These are phyloP conservation scores for Stachybotrys echinatus DNA, from an alignment of 2,329 filamentous ascomycete species.

Conservation along the genomic window DNA sequence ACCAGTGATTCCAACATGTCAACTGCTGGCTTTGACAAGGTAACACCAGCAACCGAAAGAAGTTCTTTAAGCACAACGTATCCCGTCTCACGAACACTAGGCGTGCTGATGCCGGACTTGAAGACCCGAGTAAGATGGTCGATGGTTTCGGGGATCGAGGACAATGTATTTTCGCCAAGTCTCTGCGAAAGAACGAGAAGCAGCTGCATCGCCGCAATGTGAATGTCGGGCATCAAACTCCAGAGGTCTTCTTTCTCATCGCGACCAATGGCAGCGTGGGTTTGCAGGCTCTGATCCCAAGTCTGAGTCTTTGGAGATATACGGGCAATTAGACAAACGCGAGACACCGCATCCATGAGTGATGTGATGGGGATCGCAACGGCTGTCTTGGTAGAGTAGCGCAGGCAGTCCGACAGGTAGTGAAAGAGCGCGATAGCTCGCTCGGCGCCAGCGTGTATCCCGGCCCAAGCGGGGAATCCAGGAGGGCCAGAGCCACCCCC, in stretches of 20 bases:
- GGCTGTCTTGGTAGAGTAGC: conserved; percentile 56
- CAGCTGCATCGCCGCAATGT: conserved; percentile 64
- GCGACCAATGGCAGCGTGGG: conserved; percentile 67
- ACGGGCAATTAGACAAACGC: conserved; percentile 62
- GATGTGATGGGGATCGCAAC: conserved; percentile 63
- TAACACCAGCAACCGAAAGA: conserved; percentile 57
- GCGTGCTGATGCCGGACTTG: conserved; percentile 45
- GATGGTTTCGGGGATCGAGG: conserved; percentile 59
- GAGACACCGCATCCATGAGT: conserved; percentile 62
- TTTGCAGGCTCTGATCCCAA: conserved; percentile 48
- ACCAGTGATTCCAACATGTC: conserved; percentile 58
- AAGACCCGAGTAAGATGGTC: conserved; percentile 72
- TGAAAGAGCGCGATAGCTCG: conserved; percentile 62
- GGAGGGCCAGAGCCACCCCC: conserved; percentile 35
- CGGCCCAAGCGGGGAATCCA: conserved; percentile 64
- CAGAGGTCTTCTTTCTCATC: conserved; percentile 81
- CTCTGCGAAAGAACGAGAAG: conserved; percentile 52
- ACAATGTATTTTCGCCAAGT: conserved; percentile 50
- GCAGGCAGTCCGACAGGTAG: conserved; percentile 59
- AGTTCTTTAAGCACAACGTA: conserved; percentile 57
- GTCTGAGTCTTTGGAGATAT: conserved; percentile 41
- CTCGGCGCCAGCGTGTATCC: conserved; percentile 68
- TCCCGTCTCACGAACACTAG: conserved; percentile 50
- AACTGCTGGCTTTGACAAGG: conserved; percentile 61
- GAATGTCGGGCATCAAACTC: conserved; percentile 66